Percentiles rank a stretch among this genome's conserved stretches.
These are phyloP conservation scores for Peniophora sp. DNA, from an alignment of 1,284 basidiomycete species.

Conservation along the genomic window DNA sequence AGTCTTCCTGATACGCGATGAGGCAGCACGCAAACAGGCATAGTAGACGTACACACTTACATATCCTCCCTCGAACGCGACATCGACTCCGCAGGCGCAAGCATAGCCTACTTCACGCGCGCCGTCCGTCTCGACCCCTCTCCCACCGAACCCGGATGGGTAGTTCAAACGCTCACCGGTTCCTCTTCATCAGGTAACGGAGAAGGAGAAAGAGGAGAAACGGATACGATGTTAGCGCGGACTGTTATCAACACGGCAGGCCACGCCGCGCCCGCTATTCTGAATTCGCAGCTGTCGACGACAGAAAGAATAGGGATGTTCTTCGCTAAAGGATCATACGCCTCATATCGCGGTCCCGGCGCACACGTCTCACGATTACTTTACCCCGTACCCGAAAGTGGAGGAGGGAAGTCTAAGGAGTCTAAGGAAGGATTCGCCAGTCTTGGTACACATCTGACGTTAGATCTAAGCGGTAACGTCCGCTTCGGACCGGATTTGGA, in stretches of 20 bases:
- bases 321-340: slow-evolving; percentile 80
- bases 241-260: slow-evolving; percentile 88
- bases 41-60: slow-evolving; percentile 80
- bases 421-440: slow-evolving; percentile 54
- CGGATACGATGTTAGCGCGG: slow-evolving; percentile 76
- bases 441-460: slow-evolving; percentile 85
- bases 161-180: slow-evolving; percentile 57
- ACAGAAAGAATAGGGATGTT: slow-evolving; percentile 58
- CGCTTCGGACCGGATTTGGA: slow-evolving; percentile 93
- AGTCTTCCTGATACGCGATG: too few relatives aligned
- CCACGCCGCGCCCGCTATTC: slow-evolving; percentile 63
- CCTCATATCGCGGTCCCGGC: slow-evolving; percentile 79
- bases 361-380: slow-evolving; percentile 68
- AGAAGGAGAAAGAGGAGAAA: slow-evolving; percentile 22
- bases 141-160: slow-evolving; percentile 52
- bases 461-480: slow-evolving; percentile 84
- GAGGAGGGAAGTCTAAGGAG: slow-evolving; percentile 16
- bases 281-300: slow-evolving; percentile 71
- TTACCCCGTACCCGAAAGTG: slow-evolving; percentile 78
- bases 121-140: slow-evolving; percentile 83
- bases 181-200: too few relatives aligned
- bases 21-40: slow-evolving; percentile 70
- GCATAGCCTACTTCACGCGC: slow-evolving; percentile 75
- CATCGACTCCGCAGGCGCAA: slow-evolving; percentile 64
- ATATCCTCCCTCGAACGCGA: slow-evolving; percentile 79